These are phyloP conservation scores for Simmondsia chinensis DNA, from an alignment of 148 eudicot genomes.

Conservation along the genomic window DNA sequence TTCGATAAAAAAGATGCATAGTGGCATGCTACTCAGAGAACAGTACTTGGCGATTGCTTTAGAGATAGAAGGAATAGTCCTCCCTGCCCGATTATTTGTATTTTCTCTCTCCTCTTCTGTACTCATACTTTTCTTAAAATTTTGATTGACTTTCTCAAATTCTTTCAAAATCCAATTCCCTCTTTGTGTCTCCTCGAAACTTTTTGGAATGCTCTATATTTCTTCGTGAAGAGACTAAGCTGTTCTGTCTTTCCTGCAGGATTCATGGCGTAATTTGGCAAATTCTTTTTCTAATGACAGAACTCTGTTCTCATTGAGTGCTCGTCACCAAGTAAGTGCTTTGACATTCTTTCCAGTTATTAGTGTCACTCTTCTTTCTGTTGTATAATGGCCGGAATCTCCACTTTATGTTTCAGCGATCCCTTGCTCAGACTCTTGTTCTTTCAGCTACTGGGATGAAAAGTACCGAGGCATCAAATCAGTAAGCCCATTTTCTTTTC, in stretches of 20 bases:
- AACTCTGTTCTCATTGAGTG: conserved; percentile 52
- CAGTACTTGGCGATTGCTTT: too few relatives aligned
- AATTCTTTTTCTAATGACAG: conserved; percentile 60
- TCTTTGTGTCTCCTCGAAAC: too few relatives aligned
- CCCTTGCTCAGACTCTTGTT: conserved; percentile 77
- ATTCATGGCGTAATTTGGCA: conserved; percentile 76
- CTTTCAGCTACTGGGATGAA: conserved; percentile 72
- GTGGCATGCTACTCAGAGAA: too few relatives aligned
- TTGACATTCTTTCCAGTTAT: conserved; percentile 3
- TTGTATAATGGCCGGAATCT: neutral
- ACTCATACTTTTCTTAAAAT: too few relatives aligned
- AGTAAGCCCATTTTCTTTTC: conserved; percentile 36
- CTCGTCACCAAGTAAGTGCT: conserved; percentile 62
- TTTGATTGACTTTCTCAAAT: too few relatives aligned
- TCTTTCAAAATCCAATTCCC: too few relatives aligned
- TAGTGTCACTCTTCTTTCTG: neutral
- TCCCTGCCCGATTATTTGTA: too few relatives aligned
- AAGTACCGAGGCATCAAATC: conserved; percentile 50
- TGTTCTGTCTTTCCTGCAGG: conserved; percentile 46
- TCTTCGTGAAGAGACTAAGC: too few relatives aligned
- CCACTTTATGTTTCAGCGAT: conserved; percentile 45
- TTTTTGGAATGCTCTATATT: too few relatives aligned
- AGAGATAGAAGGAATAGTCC: too few relatives aligned
- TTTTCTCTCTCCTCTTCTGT: too few relatives aligned
- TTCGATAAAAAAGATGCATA: too few relatives aligned